Evolutionary conservation across 2,329 filamentous ascomycete species (phyloP).

Genomic region (Aspergillus tamarii): DNA sequence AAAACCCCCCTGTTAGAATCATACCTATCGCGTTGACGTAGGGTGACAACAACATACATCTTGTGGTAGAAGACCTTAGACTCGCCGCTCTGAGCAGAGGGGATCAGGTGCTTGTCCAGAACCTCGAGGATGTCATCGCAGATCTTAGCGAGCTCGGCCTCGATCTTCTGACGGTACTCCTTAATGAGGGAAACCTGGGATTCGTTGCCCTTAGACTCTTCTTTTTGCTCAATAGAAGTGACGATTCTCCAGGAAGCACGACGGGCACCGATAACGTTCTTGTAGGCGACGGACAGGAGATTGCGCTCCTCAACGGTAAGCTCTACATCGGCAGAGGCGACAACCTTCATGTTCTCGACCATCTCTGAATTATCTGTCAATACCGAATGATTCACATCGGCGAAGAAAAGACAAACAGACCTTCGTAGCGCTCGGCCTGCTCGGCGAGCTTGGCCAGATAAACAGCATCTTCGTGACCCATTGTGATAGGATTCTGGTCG

Average conservation of each 20-base stretch:
- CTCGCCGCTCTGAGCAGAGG: constrained; percentile 91
- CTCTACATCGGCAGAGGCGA: constrained; percentile 83
- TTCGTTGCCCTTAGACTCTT: constrained; percentile 98
- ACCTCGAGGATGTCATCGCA: constrained; percentile 97
- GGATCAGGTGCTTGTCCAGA: constrained; percentile 90
- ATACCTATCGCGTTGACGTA: not conserved
- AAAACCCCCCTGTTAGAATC: constrained; percentile 20
- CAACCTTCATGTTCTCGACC: constrained; percentile 99
- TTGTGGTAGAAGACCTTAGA: constrained; percentile 99
- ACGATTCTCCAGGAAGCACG: constrained; percentile 98
- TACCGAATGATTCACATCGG: constrained; percentile 5
- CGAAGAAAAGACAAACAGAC: constrained; percentile 56
- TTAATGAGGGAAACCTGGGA: constrained; percentile 89
- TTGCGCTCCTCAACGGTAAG: constrained; percentile 94
- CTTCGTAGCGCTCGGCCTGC: constrained; percentile 99
- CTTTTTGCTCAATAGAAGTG: constrained; percentile 98
- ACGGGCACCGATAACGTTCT: constrained; percentile 96
- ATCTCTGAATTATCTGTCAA: constrained; percentile 68
- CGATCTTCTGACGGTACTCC: constrained; percentile 98
- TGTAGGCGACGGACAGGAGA: constrained; percentile 96
- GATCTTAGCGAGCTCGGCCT: constrained; percentile 94
- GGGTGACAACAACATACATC: constrained; percentile 67
- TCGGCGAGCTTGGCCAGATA: constrained; percentile 99
- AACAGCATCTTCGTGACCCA: constrained; percentile 99
- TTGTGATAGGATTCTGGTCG: constrained; percentile 61